phyloP scores from a whole-genome alignment of 371 early-diverging fungal genomes.

The Fennellomyces sp. region DNA sequence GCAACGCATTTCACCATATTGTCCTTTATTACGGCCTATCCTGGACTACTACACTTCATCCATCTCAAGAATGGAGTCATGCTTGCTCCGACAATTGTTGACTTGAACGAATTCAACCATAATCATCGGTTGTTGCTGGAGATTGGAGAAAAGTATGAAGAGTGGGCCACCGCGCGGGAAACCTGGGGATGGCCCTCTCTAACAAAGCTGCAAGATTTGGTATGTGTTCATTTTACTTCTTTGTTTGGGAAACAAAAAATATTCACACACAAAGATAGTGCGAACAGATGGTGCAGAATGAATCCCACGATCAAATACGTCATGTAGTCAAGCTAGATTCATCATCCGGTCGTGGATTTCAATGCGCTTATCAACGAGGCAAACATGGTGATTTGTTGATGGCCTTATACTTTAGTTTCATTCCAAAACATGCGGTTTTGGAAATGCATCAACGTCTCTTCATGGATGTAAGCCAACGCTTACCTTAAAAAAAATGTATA shows the following conservation, averaged over 20 bases:
- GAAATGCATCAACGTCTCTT: constrained; percentile 41
- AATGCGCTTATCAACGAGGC: constrained; percentile 22
- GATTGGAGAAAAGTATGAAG: constrained; percentile 27
- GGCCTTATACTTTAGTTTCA: constrained; percentile 38
- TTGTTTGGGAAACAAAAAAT: neutral
- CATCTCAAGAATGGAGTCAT: constrained; percentile 35
- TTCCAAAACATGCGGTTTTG: constrained; percentile 26
- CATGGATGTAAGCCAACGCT: constrained; percentile 39
- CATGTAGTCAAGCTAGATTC: neutral
- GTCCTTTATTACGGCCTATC: constrained; percentile 41
- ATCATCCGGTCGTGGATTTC: constrained; percentile 10
- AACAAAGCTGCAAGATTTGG: constrained; percentile 22
- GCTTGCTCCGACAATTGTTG: constrained; percentile 32
- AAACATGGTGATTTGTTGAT: constrained; percentile 24
- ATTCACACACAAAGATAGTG: neutral
- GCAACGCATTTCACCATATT: constrained; percentile 49
- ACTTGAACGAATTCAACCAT: constrained; percentile 37
- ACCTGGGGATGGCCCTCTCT: constrained; percentile 31
- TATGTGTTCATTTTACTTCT: constrained; percentile 16
- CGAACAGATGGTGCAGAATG: neutral
- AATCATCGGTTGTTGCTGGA: constrained; percentile 35
- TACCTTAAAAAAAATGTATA: constrained; percentile 7
- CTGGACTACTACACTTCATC: constrained; percentile 51
- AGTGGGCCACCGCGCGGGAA: constrained; percentile 1
- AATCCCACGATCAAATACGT: neutral